These are phyloP conservation scores for Sordariomycetes sp. DNA, from an alignment of 2,329 filamentous ascomycete genomes.

Conservation along the genomic window DNA sequence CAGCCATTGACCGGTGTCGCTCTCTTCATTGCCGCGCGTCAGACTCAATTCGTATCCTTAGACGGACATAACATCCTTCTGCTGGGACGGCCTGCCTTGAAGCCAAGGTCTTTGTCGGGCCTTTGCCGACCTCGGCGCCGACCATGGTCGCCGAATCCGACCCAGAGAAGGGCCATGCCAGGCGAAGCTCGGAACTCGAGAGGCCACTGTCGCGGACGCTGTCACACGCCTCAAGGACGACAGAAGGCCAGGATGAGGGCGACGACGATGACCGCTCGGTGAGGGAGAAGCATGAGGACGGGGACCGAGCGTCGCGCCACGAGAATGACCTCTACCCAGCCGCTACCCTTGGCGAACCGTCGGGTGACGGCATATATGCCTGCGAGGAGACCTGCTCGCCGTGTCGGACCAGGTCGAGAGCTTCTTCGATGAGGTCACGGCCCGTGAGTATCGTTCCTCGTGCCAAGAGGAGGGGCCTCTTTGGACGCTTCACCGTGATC, in stretches of 20 bases:
- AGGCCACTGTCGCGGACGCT: neutral
- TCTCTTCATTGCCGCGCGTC: too few relatives aligned
- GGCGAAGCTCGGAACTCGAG: constrained; percentile 4
- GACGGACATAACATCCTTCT: too few relatives aligned
- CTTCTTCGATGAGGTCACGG: constrained; percentile 3
- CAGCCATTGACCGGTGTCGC: too few relatives aligned
- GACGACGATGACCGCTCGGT: neutral
- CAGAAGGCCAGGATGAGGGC: neutral
- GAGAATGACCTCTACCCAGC: constrained; percentile 4
- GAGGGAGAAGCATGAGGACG: neutral
- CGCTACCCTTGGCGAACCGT: constrained; percentile 6
- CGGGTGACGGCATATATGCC: constrained; percentile 3
- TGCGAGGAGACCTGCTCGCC: constrained; percentile 4
- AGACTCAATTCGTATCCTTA: too few relatives aligned
- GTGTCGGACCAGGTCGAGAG: constrained; percentile 3
- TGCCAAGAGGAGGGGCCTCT: constrained; percentile 55
- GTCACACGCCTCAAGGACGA: constrained; percentile 1
- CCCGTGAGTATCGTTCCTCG: constrained; percentile 29
- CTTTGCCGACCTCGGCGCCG: too few relatives aligned
- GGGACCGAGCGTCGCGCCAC: neutral
- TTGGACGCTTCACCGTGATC: constrained; percentile 61
- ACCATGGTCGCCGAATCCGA: constrained; percentile 3
- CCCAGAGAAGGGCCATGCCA: constrained; percentile 5
- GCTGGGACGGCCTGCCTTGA: too few relatives aligned
- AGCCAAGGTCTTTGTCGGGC: too few relatives aligned